Percentiles rank a stretch among this genome's conserved stretches.
Conservation (phyloP, 306 rosid genomes). For the Lotus japonicus region DNA sequence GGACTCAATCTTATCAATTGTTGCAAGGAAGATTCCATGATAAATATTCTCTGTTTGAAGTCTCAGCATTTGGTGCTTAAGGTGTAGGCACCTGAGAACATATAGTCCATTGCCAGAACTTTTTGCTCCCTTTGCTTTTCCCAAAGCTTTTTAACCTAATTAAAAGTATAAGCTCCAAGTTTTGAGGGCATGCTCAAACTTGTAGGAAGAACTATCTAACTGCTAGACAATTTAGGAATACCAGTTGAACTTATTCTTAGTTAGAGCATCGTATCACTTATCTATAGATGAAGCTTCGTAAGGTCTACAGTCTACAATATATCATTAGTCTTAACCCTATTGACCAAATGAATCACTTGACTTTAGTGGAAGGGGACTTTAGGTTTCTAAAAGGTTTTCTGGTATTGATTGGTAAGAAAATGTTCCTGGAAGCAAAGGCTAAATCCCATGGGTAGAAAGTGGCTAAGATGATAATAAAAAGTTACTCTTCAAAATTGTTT, state of each 20-base stretch:
- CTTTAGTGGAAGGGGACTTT: not conserved
- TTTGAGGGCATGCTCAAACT: not conserved
- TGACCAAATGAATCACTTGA: not conserved
- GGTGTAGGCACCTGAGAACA: not conserved
- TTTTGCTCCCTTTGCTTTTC: not conserved
- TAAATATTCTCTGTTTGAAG: not conserved
- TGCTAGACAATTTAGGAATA: not conserved
- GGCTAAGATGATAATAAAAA: not conserved
- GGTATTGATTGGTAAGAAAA: not conserved
- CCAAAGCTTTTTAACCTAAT: not conserved
- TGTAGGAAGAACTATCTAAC: not conserved
- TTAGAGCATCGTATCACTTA: not conserved
- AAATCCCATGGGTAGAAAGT: not conserved
- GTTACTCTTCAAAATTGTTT: not conserved
- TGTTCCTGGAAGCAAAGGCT: not conserved
- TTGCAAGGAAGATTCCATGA: not conserved
- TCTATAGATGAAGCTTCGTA: not conserved
- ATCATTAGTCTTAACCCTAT: not conserved
- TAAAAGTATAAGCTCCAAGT: not conserved
- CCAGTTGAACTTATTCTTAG: not conserved
- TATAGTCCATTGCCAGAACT: not conserved
- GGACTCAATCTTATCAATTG: not conserved
- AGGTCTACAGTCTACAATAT: not conserved
- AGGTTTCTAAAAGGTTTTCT: not conserved
- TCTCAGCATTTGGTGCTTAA: not conserved